Conservation (phyloP, 2,329 filamentous ascomycete species). For the Stemphylium beticola region DNA sequence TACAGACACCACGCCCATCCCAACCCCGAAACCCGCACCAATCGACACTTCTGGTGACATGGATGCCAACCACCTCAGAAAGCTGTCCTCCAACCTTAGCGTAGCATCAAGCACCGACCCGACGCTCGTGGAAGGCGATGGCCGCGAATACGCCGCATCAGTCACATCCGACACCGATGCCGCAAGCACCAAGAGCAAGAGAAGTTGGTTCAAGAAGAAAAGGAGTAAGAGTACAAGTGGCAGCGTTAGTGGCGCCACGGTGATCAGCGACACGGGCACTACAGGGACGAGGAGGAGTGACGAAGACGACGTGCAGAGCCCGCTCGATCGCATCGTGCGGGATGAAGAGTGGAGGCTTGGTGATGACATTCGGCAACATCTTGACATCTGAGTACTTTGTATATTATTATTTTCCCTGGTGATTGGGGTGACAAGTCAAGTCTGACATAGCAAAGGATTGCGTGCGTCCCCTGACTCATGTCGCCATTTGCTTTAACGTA, state of each 20-base stretch:
- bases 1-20: slow-evolving; percentile 53
- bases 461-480: not conserved
- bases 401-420: not conserved
- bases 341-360: slow-evolving; percentile 61
- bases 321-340: slow-evolving; percentile 58
- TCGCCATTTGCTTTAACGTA: not conserved
- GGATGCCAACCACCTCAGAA: slow-evolving; percentile 29
- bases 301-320: slow-evolving; percentile 59
- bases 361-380: slow-evolving; percentile 3
- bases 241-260: slow-evolving; percentile 40
- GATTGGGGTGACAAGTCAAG: not conserved
- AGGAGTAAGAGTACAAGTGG: slow-evolving; percentile 35
- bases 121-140: slow-evolving; percentile 30
- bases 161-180: slow-evolving; percentile 38
- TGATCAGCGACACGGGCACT: slow-evolving; percentile 37
- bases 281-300: slow-evolving; percentile 44
- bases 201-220: slow-evolving; percentile 47
- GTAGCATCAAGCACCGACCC: slow-evolving; percentile 31
- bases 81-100: slow-evolving; percentile 33
- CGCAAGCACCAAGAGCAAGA: slow-evolving; percentile 40
- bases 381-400: not conserved
- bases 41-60: slow-evolving; percentile 34
- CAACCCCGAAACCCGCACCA: slow-evolving; percentile 47
- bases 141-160: slow-evolving; percentile 32
- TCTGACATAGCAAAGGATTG: not conserved